Percentiles rank a stretch among this genome's conserved stretches.
Conservation (phyloP, 331 rosid genomes). For the Quercus phellos region DNA sequence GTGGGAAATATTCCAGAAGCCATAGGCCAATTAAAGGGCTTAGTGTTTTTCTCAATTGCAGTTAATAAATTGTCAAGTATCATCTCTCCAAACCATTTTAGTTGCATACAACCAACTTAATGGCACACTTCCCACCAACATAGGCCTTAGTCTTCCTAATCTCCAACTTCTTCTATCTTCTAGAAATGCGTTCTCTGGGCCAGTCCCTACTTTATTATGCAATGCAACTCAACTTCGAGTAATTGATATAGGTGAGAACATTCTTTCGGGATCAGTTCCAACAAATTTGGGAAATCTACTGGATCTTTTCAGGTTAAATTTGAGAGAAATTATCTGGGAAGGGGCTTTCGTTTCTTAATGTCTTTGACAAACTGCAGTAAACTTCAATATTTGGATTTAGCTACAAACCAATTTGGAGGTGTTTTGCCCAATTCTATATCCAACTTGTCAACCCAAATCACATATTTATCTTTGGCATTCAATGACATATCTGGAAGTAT, state of each 20-base stretch:
- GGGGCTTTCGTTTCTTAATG: constrained; percentile 21
- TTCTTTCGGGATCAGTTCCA: constrained; percentile 33
- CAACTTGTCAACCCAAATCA: constrained; percentile 33
- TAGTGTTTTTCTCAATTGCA: accelerated
- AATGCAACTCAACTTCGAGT: constrained; percentile 22
- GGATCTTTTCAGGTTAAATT: background rate
- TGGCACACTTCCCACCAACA: constrained; percentile 6
- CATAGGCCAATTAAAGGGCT: too few relatives aligned
- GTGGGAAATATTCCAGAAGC: constrained; percentile 11
- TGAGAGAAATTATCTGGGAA: constrained; percentile 27
- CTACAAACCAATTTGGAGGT: constrained; percentile 31
- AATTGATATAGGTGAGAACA: constrained; percentile 3
- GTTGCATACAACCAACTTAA: accelerated
- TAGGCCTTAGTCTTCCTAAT: constrained; percentile 9
- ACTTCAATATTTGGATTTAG: background rate
- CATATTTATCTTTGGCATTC: background rate
- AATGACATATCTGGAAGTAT: constrained; percentile 35
- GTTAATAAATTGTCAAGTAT: background rate
- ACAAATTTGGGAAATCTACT: constrained; percentile 10
- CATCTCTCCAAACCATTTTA: background rate
- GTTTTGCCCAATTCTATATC: constrained; percentile 26
- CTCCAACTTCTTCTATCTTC: accelerated
- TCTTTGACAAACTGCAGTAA: constrained; percentile 33
- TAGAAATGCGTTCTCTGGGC: background rate
- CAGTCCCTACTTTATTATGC: constrained; percentile 19